Evolutionary conservation across 2,329 filamentous ascomycete genomes (phyloP).

Genomic region (Arthroderma uncinatum): DNA sequence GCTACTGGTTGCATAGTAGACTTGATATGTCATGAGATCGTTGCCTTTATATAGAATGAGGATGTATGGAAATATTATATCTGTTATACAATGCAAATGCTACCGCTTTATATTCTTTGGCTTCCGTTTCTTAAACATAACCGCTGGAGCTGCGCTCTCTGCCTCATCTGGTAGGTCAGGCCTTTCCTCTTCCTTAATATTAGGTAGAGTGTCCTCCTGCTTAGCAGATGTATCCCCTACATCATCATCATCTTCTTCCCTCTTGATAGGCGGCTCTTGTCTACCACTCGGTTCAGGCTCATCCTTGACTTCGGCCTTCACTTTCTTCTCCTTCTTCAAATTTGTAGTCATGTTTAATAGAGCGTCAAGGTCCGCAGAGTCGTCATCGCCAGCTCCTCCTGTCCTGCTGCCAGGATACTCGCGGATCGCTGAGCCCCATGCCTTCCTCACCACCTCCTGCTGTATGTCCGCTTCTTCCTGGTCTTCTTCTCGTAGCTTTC

Average conservation of each 20-base stretch:
- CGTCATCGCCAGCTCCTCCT: conserved; percentile 25
- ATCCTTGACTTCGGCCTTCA: conserved; percentile 10
- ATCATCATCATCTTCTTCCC: neutral
- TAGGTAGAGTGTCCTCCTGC: neutral
- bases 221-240: neutral
- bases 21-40: too few relatives aligned
- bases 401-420: conserved; percentile 32
- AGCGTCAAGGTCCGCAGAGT: conserved; percentile 33
- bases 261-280: neutral
- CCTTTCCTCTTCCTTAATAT: neutral
- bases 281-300: neutral
- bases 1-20: neutral
- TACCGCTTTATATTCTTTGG: conserved; percentile 34
- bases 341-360: conserved; percentile 33
- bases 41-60: too few relatives aligned
- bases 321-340: conserved; percentile 26
- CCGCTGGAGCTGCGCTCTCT: conserved; percentile 19
- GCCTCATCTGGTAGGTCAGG: neutral
- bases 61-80: too few relatives aligned
- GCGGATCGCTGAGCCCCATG: conserved; percentile 35
- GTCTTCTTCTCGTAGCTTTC: conserved; percentile 35
- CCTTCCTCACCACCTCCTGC: conserved; percentile 31
- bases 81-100: neutral
- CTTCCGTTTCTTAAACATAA: conserved; percentile 42
- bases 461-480: conserved; percentile 32